Conservation (phyloP, 139 green algal genomes). For the Tetratostichococcus sp. region DNA sequence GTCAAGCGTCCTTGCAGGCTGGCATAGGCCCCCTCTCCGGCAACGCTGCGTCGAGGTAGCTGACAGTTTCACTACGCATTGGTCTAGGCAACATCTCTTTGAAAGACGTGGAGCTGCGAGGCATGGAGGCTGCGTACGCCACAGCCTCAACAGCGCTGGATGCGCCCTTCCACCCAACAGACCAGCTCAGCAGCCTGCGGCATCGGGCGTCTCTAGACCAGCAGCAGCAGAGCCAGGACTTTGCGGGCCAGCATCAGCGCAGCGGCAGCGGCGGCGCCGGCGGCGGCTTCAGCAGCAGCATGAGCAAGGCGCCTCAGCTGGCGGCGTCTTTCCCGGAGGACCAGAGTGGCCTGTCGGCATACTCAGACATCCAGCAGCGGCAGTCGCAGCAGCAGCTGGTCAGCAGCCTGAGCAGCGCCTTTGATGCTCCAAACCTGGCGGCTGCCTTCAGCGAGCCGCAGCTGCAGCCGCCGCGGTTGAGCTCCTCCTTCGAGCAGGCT, state of each 20-base stretch:
- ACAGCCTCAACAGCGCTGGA: too few relatives aligned
- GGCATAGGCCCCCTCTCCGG: too few relatives aligned
- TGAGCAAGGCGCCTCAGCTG: not conserved
- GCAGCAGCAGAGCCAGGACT: not conserved
- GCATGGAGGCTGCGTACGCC: too few relatives aligned
- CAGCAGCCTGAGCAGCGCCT: not conserved
- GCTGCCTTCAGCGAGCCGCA: too few relatives aligned
- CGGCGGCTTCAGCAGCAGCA: not conserved
- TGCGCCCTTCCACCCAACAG: too few relatives aligned
- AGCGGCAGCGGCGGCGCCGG: not conserved
- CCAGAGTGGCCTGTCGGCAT: not conserved
- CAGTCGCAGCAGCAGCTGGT: not conserved
- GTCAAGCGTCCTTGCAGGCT: too few relatives aligned
- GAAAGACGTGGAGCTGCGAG: too few relatives aligned
- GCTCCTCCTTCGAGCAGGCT: not conserved
- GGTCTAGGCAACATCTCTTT: too few relatives aligned
- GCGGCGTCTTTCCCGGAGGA: not conserved
- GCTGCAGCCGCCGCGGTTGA: not conserved
- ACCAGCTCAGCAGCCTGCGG: too few relatives aligned
- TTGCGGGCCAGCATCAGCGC: not conserved
- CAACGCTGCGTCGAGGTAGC: too few relatives aligned
- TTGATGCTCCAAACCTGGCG: not conserved
- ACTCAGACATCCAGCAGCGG: not conserved
- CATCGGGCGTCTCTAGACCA: too few relatives aligned
- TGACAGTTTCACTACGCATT: too few relatives aligned